A percentile compares a stretch with the other conserved stretches of the same genome.
These are phyloP conservation scores for Mrakia gelida DNA, from an alignment of 768 basidiomycete species.

Conservation along the genomic window DNA sequence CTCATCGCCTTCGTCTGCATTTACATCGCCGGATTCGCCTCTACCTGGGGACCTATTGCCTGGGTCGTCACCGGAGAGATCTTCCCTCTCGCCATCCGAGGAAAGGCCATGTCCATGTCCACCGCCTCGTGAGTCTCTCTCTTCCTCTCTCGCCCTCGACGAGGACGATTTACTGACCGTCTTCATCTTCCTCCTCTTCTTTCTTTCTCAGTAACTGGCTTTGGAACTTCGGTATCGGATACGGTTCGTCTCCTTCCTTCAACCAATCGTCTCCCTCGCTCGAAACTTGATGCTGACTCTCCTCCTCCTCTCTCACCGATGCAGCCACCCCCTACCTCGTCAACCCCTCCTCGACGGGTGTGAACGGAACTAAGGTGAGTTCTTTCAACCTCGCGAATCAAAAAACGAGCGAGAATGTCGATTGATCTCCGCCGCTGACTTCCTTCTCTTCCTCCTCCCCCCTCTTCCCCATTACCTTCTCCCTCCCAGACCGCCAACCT, in stretches of 20 bases:
- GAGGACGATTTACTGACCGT: no score
- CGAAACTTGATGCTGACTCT: no score
- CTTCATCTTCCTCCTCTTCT: no score
- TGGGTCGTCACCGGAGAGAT: constrained; percentile 60
- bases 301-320: no score
- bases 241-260: no score
- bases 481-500: constrained; percentile 43
- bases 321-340: constrained; percentile 35
- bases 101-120: constrained; percentile 73
- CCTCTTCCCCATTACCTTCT: no score
- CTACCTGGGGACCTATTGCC: constrained; percentile 54
- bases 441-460: no score
- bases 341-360: constrained; percentile 23
- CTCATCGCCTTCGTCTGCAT: constrained; percentile 51
- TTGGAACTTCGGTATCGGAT: constrained; percentile 46
- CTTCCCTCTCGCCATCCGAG: constrained; percentile 75
- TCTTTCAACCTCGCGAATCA: no score
- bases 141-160: no score
- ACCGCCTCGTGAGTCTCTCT: constrained; percentile 48
- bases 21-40: constrained; percentile 34
- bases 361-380: constrained; percentile 46
- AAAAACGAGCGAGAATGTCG: no score
- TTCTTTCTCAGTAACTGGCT: constrained; percentile 53
- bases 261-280: no score
- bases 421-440: no score